Evolutionary conservation across 2,329 filamentous ascomycete genomes (phyloP), one percentile per base, ranked within the genome.

Genomic region (Coniella lustricola): DNA sequence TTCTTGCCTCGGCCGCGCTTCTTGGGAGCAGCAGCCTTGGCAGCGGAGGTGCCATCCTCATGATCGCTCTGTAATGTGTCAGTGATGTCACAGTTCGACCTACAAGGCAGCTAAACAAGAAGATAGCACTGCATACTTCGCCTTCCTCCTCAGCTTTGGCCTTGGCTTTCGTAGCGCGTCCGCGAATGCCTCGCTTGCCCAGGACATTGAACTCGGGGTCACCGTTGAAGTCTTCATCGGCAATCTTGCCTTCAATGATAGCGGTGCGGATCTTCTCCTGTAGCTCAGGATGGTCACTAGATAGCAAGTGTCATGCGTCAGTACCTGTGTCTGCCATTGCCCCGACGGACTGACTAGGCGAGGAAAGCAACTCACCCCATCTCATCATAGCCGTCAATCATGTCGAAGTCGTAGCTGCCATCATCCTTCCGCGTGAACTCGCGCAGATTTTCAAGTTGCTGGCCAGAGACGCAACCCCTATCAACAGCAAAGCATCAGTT

Each of bases 401-500:
- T 67, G 38, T 86, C 79, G 57, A 79, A 78, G 52, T 90, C 76
- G 47, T 71, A 75, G 1, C 66, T 66, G 25, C 67, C 71, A n/a
- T 68, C 66, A 10, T 64, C 67, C 32, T 68, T 56, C 17, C 67
- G 70, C 53, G 82, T 74, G 7, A 70, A 64, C 5, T 82, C 73
- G 51, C 82, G 77, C 41, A 90, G 67, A 54, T 87, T 83, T 49
- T 71, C 60, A 51, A 96, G 70, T 59, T 88, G 80, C 47, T 76
- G 73, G 18, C 90, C 90, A 14, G 89, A 95, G 32, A 90, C 80
- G 59, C 91, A 97, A 25, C 91, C 90, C 90, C 90, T 95, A 44
- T 5, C 29, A 7, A n/a, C 2, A 12, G 31, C 16, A 22, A 9
- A 35, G 16, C 3, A 34, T 25, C 25, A 33, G 4, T 41, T 13